Conservation (phyloP, 2,329 filamentous ascomycete species). For the Exophiala dermatitidis region DNA sequence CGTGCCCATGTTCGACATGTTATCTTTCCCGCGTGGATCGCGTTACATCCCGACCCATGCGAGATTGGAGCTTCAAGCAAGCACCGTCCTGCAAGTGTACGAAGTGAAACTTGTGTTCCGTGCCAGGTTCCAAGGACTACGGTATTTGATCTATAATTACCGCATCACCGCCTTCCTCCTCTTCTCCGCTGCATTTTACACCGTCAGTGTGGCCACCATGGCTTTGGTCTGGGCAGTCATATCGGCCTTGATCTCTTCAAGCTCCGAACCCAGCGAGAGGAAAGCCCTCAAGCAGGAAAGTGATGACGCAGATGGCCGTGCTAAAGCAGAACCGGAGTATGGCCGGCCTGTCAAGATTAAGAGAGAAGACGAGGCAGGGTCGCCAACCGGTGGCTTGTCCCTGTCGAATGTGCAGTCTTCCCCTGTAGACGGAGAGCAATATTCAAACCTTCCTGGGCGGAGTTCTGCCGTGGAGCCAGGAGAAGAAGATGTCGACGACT, state of each 20-base stretch:
- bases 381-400: slow-evolving; percentile 4
- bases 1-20: slow-evolving; percentile 65
- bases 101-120: slow-evolving; percentile 59
- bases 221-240: slow-evolving; percentile 54
- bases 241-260: slow-evolving; percentile 33
- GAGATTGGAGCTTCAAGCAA: slow-evolving; percentile 61
- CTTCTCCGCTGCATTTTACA: slow-evolving; percentile 69
- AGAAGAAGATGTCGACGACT: slow-evolving; percentile 1
- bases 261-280: slow-evolving; percentile 7
- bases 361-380: slow-evolving; percentile 25
- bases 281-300: slow-evolving; percentile 4
- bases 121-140: slow-evolving; percentile 67
- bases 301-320: slow-evolving; percentile 12
- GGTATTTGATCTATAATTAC: slow-evolving; percentile 79
- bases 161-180: slow-evolving; percentile 61
- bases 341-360: slow-evolving; percentile 26
- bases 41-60: slow-evolving; percentile 48
- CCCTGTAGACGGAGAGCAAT: slow-evolving; percentile 5
- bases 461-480: not conserved
- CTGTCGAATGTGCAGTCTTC: slow-evolving; percentile 16
- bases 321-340: slow-evolving; percentile 26
- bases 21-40: slow-evolving; percentile 56
- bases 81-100: slow-evolving; percentile 59
- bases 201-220: slow-evolving; percentile 62
- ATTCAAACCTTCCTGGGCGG: slow-evolving; percentile 27